Evolutionary conservation across 2,329 filamentous ascomycete genomes (phyloP).

Genomic region (Aspergillus vadensis): DNA sequence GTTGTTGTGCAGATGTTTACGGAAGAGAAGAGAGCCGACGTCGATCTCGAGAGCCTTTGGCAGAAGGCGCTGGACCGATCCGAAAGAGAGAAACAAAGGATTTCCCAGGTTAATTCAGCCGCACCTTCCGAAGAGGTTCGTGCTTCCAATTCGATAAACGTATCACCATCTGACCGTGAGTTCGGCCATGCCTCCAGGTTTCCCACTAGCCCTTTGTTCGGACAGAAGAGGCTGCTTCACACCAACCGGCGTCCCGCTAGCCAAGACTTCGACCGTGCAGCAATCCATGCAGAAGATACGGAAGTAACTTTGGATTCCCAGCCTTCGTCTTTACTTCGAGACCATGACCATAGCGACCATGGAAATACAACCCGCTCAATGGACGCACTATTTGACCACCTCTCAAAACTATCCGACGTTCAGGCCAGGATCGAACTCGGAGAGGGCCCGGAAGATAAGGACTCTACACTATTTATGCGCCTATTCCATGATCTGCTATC

Average conservation of each 20-base stretch:
- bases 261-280: not conserved
- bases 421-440: slow-evolving; percentile 41
- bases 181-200: slow-evolving; percentile 19
- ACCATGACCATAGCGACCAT: not conserved
- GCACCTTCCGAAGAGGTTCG: slow-evolving; percentile 28
- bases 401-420: slow-evolving; percentile 35
- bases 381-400: slow-evolving; percentile 27
- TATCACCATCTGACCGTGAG: slow-evolving; percentile 27
- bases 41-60: slow-evolving; percentile 69
- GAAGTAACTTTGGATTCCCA: not conserved
- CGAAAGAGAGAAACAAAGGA: slow-evolving; percentile 40
- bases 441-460: slow-evolving; percentile 35
- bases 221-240: slow-evolving; percentile 34
- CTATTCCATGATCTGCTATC: slow-evolving; percentile 41
- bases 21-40: slow-evolving; percentile 67
- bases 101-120: slow-evolving; percentile 28
- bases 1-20: slow-evolving; percentile 73
- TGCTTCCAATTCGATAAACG: slow-evolving; percentile 21
- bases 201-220: slow-evolving; percentile 21
- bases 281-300: not conserved
- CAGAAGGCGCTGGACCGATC: slow-evolving; percentile 47
- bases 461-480: slow-evolving; percentile 47
- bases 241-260: slow-evolving; percentile 15
- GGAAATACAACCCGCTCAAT: slow-evolving; percentile 10
- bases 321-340: not conserved